Percentiles rank a stretch among this genome's conserved stretches.
phyloP scores from a whole-genome alignment of 352 stramenopile genomes.

The Pythium volutum region DNA sequence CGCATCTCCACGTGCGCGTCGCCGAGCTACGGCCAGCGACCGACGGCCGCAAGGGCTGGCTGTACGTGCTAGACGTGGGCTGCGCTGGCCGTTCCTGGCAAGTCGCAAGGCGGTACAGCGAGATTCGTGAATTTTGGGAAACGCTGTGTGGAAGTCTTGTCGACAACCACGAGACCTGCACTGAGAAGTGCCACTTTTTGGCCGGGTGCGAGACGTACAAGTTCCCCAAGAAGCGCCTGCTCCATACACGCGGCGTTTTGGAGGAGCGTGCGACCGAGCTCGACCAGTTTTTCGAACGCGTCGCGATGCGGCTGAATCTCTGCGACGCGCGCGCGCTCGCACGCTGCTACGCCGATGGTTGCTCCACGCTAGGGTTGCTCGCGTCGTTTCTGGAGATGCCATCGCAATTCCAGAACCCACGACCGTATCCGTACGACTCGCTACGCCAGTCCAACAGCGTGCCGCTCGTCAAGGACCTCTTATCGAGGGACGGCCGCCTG shows the following conservation, averaged over 20 bases:
- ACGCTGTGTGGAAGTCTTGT: conserved; percentile 37
- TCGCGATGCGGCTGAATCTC: conserved; percentile 66
- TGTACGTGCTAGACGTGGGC: conserved; percentile 64
- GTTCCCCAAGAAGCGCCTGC: conserved; percentile 71
- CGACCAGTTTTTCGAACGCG: conserved; percentile 58
- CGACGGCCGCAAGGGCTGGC: conserved; percentile 48
- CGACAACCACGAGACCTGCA: conserved; percentile 34
- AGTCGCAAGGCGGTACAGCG: conserved; percentile 59
- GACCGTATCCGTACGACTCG: conserved; percentile 22
- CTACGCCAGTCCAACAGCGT: conserved; percentile 32
- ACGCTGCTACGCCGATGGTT: conserved; percentile 41
- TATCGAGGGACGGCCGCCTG: conserved; percentile 17
- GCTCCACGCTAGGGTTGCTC: conserved; percentile 41
- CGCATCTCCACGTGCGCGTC: conserved; percentile 47
- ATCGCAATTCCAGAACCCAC: conserved; percentile 14
- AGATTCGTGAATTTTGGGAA: conserved; percentile 70
- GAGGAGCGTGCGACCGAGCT: conserved; percentile 42
- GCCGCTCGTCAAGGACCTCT: conserved; percentile 29
- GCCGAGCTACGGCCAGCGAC: conserved; percentile 50
- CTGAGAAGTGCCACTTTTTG: conserved; percentile 65
- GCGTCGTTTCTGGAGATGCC: conserved; percentile 51
- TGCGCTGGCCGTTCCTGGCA: conserved; percentile 46
- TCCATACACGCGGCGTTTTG: conserved; percentile 45
- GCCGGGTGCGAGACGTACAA: conserved; percentile 63
- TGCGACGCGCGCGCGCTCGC: conserved; percentile 46